Base-by-base conservation (phyloP, 371 early-diverging fungal genomes). In the Coemansia sp. region DNA sequence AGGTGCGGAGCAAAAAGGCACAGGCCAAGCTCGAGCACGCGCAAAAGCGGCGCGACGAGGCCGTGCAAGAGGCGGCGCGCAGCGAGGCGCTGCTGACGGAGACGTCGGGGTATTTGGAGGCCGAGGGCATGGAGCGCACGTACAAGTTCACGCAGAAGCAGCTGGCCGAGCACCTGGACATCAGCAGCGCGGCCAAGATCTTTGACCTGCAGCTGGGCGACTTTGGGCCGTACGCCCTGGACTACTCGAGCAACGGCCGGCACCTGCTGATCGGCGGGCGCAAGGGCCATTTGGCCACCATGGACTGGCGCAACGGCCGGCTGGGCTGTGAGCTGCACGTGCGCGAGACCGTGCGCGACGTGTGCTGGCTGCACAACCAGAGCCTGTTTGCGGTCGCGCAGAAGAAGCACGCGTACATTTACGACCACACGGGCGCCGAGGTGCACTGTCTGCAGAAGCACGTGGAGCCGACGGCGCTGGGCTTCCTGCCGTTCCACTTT, bases 301-400 rank as follows among this genome's bases (percentile, higher is more conserved):
- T 98, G 70, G 93, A 98, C 78, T 95, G 97, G 93, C 88, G 91
- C 67, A 83, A 77, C n/a, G 92, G 94, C 11, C 83, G 81, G 31
- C 76, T 95, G 48, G 84, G 81, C 39, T 90, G 90, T 77, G 99
- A 99, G 70, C 68, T 91, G 29, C 90, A 96, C 63, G 82, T 98
- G 33, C 83, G 86, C 46, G 97, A 98, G 71, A 87, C 89, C 34
- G 88, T 98, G 1, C 88, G 94, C 18, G 98, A 94, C 81, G 95
- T 96, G 40, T 84, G 80, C 84, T 92, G 84, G 77, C 89, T 86
- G n/a, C 77, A 99, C 77, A 95, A 97, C 80, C 94, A 98, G 80
- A 91, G 86, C n/a, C 81, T 97, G 85, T 92, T 95, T 78, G 99
- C 99, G 4, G 93, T 90, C 12, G 99, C 99, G 24, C 99, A 99